These are phyloP conservation scores for Calonectria honghensis DNA, from an alignment of 2,329 filamentous ascomycete genomes.

Conservation along the genomic window DNA sequence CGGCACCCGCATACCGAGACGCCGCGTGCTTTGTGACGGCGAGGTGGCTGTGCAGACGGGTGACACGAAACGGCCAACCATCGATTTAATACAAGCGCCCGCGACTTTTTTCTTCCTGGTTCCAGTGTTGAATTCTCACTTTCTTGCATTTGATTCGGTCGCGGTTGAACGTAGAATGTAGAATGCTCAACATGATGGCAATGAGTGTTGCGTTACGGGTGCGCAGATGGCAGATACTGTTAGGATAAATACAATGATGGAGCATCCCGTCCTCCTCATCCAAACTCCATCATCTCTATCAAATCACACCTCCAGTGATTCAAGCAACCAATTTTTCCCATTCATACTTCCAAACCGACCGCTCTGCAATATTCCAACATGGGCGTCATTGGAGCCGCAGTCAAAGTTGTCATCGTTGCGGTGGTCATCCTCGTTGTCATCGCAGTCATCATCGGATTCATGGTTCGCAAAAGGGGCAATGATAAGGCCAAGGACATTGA, in stretches of 20 bases:
- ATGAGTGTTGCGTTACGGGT: neutral
- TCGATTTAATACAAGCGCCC: neutral
- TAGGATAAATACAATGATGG: neutral
- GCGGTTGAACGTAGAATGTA: neutral
- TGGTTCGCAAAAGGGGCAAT: neutral
- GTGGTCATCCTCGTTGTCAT: neutral
- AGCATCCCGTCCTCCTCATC: neutral
- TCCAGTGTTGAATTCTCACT: neutral
- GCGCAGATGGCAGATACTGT: neutral
- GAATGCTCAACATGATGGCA: no score
- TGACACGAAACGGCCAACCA: conserved; percentile 18
- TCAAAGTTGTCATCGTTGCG: conserved; percentile 5
- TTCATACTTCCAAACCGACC: neutral
- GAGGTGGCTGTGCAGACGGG: neutral
- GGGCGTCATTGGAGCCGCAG: neutral
- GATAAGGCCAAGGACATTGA: neutral
- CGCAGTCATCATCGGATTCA: neutral
- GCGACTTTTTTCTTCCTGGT: neutral
- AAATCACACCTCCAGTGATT: no score
- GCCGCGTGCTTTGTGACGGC: neutral
- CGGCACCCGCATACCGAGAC: conserved; percentile 5
- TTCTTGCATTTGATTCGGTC: neutral
- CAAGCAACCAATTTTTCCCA: neutral
- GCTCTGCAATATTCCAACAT: neutral
- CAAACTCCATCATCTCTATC: neutral